Evolutionary conservation across 202 grass and related monocot genomes (phyloP).

Genomic region (Alloteropsis angusta): DNA sequence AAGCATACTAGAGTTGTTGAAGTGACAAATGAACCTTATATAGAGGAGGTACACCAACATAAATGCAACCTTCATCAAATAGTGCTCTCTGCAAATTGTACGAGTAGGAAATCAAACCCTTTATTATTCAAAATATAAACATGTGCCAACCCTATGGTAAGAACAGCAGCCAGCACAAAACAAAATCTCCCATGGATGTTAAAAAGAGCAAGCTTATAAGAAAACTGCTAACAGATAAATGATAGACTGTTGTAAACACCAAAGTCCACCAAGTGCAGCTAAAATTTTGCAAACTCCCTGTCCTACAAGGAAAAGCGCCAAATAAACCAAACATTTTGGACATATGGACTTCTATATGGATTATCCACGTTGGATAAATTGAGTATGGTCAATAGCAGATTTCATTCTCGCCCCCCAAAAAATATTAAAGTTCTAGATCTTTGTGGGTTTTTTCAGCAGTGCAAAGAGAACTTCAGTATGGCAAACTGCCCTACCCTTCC

Average conservation of each 20-base stretch:
- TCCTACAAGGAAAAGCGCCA: neutral
- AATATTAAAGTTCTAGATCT: neutral
- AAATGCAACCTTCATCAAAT: constrained; percentile 96
- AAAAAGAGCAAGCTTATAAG: constrained; percentile 6
- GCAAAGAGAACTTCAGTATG: neutral
- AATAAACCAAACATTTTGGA: neutral
- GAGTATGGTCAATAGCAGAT: neutral
- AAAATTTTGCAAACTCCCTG: neutral
- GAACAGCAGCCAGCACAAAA: neutral
- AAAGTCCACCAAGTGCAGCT: constrained; percentile 4
- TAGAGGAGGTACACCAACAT: constrained; percentile 91
- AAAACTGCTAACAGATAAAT: neutral
- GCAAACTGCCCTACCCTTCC: neutral
- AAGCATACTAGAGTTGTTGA: neutral
- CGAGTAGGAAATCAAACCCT: constrained; percentile 5
- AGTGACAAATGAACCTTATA: constrained; percentile 60
- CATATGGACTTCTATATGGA: neutral
- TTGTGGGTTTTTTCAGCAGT: neutral
- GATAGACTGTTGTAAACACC: neutral
- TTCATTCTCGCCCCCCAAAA: neutral
- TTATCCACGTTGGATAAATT: neutral
- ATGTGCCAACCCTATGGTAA: constrained; percentile 2
- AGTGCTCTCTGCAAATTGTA: constrained; percentile 63
- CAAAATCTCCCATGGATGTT: neutral
- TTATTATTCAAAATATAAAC: constrained; percentile 11